Base-by-base conservation (phyloP, 306 rosid genomes). In the Trichosanthes truncata region DNA sequence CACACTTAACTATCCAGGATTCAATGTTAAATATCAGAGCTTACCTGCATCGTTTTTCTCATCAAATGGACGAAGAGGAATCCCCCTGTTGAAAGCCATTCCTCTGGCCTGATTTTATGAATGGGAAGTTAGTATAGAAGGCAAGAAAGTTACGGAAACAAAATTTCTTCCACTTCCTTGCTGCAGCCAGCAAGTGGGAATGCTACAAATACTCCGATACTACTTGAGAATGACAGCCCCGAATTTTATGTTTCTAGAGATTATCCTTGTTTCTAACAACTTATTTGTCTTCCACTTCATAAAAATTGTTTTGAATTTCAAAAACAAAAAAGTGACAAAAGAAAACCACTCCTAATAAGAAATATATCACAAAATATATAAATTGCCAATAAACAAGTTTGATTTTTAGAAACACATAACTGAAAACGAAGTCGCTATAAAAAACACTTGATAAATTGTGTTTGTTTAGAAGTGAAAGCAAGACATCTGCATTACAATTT, bases 31-130 rank as follows among this genome's bases (percentile, higher is more conserved):
- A 81, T 56, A 68, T 66, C 74, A 78, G 85, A 79, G 84, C 38
- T 48, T 81, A 93, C 97, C 97, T 89, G 99, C 96, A 83, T 83
- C 83, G 25, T 93, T 93, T 87, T 91, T 92, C 89, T 95, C 99
- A 79, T 89, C 89, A 3, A 78, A 86, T 36, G 90, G 93, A 53
- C 87, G 87, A 51, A 92, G 91, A 84, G 89, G 77, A 52, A 80
- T 41, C 56, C 97, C 97, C 85, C 88, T 90, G 76, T 95, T 93
- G 85, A 84, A 83, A 84, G 97, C 91, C 97, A 95, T 95, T 86
- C 97, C 97, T 82, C 92, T 95, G 65, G 89, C 97, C 98, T 95
- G 57, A 84, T 81, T 84, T 67, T 56, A 83, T 66, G 10, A 78
- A 78, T 80, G 81, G 48, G 20, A 79, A 52, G 77, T 73, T 14